phyloP scores from a whole-genome alignment of 2,329 filamentous ascomycete genomes.

The Stachybotrys elegans region DNA sequence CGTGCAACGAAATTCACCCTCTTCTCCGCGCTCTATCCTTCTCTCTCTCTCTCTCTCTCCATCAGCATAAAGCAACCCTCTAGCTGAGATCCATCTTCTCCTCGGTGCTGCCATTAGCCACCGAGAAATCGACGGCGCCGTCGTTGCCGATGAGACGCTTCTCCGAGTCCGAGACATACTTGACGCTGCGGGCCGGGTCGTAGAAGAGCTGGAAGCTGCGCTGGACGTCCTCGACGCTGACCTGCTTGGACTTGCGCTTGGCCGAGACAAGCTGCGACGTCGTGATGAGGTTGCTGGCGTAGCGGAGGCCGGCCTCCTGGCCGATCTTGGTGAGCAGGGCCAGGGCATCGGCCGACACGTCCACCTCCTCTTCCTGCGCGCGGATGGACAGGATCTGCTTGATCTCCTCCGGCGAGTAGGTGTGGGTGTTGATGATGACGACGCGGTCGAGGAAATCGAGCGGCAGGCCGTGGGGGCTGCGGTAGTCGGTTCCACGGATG shows the following conservation, averaged over 20 bases:
- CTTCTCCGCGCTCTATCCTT: too few relatives aligned
- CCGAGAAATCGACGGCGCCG: conserved; percentile 69
- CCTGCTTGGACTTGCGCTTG: conserved; percentile 80
- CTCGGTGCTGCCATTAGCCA: conserved; percentile 32
- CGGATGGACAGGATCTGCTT: conserved; percentile 88
- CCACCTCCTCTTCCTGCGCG: conserved; percentile 93
- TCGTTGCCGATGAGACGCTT: conserved; percentile 87
- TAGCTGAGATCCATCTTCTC: conserved; percentile 43
- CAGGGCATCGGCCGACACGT: conserved; percentile 82
- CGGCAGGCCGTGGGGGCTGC: conserved; percentile 86
- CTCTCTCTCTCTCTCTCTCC: too few relatives aligned
- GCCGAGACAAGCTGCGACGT: conserved; percentile 83
- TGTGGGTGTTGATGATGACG: conserved; percentile 90
- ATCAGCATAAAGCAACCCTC: too few relatives aligned
- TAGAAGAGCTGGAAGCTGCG: conserved; percentile 93
- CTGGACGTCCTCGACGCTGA: conserved; percentile 83
- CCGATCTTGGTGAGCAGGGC: conserved; percentile 94
- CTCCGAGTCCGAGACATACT: conserved; percentile 86
- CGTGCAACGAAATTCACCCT: too few relatives aligned
- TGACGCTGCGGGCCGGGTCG: conserved; percentile 80
- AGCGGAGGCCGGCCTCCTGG: conserved; percentile 83
- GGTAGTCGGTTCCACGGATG: conserved; percentile 91
- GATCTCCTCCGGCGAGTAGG: conserved; percentile 80
- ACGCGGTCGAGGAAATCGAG: conserved; percentile 95
- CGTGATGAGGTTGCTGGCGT: conserved; percentile 96